phyloP scores from a whole-genome alignment of 1,284 basidiomycete genomes.

The Irpex sp. region DNA sequence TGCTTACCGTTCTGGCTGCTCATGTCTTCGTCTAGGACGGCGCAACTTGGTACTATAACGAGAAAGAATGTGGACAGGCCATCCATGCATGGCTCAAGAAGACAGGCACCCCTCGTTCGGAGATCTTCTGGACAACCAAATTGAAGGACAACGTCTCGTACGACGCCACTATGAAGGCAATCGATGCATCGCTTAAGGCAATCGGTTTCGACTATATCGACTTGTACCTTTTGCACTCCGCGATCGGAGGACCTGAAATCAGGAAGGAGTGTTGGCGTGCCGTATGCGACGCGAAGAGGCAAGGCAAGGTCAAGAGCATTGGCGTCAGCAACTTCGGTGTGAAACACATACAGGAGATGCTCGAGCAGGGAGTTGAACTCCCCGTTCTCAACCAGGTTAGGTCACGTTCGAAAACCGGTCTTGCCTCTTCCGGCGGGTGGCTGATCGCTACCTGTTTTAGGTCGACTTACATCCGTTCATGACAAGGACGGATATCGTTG shows the following conservation, averaged over 20 bases:
- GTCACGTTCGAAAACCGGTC: conserved; percentile 14
- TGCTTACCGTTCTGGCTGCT: conserved; percentile 14
- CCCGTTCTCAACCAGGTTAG: conserved; percentile 66
- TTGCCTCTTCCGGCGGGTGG: not conserved
- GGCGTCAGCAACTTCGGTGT: conserved; percentile 74
- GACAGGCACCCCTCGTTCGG: conserved; percentile 43
- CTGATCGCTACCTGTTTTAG: conserved; percentile 22
- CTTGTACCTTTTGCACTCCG: conserved; percentile 69
- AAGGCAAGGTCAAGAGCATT: conserved; percentile 59
- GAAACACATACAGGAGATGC: conserved; percentile 60
- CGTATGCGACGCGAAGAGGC: conserved; percentile 52
- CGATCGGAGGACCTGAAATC: conserved; percentile 46
- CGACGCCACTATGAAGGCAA: conserved; percentile 43
- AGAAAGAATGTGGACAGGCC: conserved; percentile 56
- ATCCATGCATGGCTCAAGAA: conserved; percentile 53
- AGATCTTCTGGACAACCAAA: conserved; percentile 70
- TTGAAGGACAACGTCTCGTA: conserved; percentile 58
- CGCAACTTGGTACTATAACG: conserved; percentile 69
- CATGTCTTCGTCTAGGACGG: conserved; percentile 39
- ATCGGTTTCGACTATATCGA: conserved; percentile 61
- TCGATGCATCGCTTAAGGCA: conserved; percentile 49
- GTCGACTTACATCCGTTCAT: conserved; percentile 74
- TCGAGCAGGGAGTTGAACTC: conserved; percentile 43
- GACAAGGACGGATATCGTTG: conserved; percentile 61
- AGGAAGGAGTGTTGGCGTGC: conserved; percentile 57